Conservation (phyloP, 306 rosid species). For the Glycine soja region DNA sequence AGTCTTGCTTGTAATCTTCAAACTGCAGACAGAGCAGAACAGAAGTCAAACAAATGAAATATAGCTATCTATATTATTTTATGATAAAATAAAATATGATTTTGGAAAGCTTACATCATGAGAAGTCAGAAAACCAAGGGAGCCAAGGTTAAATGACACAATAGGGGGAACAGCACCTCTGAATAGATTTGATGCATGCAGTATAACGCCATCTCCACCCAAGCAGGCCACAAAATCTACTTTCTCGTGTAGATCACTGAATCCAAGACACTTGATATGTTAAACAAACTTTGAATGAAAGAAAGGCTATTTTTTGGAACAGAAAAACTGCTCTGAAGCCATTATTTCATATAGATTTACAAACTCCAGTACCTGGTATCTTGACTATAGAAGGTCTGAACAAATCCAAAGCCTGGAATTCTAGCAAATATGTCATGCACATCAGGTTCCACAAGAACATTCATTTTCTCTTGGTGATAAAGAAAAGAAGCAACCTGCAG, state of each 20-base stretch:
- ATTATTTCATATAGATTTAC: conserved; percentile 30
- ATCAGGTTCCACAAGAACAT: conserved; percentile 93
- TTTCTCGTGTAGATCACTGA: conserved; percentile 91
- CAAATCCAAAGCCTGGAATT: conserved; percentile 98
- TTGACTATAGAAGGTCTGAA: conserved; percentile 94
- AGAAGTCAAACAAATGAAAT: conserved; percentile 42
- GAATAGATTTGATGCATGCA: conserved; percentile 93
- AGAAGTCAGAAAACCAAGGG: conserved; percentile 98
- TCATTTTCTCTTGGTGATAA: conserved; percentile 87
- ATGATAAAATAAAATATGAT: conserved; percentile 34
- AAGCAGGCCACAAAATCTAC: conserved; percentile 98
- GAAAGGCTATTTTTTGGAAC: conserved; percentile 17
- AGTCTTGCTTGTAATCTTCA: conserved; percentile 75
- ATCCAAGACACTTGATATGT: conserved; percentile 47
- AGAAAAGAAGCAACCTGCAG: conserved; percentile 80
- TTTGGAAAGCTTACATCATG: conserved; percentile 68
- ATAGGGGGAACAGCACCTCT: conserved; percentile 94
- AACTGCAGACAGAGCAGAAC: conserved; percentile 64
- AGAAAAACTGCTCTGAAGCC: conserved; percentile 12
- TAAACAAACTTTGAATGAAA: conserved; percentile 44
- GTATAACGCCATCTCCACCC: conserved; percentile 99
- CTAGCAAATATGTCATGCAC: conserved; percentile 92
- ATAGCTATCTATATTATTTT: conserved; percentile 14
- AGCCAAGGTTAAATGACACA: conserved; percentile 96
- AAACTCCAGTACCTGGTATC: conserved; percentile 78